Percentiles rank a stretch among this genome's conserved stretches.
phyloP scores from a whole-genome alignment of 108 stramenopile genomes.

The Conticribra guillardii region DNA sequence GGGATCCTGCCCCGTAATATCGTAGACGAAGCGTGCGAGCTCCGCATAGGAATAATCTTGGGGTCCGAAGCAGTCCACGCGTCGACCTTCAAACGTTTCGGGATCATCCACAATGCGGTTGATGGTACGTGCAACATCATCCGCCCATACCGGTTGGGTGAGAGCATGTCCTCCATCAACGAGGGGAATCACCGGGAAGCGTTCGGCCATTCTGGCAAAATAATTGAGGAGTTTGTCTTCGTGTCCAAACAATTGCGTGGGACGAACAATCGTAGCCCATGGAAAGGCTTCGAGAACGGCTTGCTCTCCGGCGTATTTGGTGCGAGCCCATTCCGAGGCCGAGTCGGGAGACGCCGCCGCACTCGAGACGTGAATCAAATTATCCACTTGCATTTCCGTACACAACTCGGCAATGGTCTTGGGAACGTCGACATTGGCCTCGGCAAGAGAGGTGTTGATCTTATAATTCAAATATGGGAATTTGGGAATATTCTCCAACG shows the following conservation, averaged over 20 bases:
- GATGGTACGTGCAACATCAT: constrained; percentile 92
- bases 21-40: constrained; percentile 90
- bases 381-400: constrained; percentile 88
- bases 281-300: constrained; percentile 90
- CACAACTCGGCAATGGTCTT: constrained; percentile 87
- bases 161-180: constrained; percentile 84
- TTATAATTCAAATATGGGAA: constrained; percentile 81
- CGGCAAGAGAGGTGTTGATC: constrained; percentile 82
- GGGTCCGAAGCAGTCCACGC: constrained; percentile 93
- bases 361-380: constrained; percentile 92
- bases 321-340: constrained; percentile 86
- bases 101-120: constrained; percentile 73
- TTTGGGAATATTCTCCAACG: constrained; percentile 69
- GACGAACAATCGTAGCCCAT: constrained; percentile 93
- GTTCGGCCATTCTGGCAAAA: constrained; percentile 78
- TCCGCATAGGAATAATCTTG: constrained; percentile 93
- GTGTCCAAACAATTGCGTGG: constrained; percentile 93
- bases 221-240: constrained; percentile 94
- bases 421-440: constrained; percentile 92
- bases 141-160: constrained; percentile 94
- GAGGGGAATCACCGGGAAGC: constrained; percentile 75
- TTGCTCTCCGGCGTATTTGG: constrained; percentile 92
- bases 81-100: constrained; percentile 80
- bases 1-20: constrained; percentile 79
- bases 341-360: constrained; percentile 73